phyloP scores from a whole-genome alignment of 2,329 filamentous ascomycete genomes.

The Aspergillus brasiliensis region DNA sequence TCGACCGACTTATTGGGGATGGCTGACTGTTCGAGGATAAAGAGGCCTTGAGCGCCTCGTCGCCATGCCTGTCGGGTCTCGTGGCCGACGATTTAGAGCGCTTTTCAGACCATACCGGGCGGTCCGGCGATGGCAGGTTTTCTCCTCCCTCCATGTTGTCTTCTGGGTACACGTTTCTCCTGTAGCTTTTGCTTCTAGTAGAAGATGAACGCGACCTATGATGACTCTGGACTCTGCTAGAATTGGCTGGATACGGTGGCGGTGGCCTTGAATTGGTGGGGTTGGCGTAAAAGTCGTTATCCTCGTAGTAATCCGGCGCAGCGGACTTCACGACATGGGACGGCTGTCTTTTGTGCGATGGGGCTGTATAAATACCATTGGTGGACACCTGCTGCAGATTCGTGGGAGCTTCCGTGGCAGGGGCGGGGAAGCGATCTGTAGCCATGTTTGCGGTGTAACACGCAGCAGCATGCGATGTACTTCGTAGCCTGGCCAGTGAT shows the following conservation, averaged over 20 bases:
- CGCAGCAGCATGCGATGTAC: not conserved
- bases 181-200: conserved; percentile 22
- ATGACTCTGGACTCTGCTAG: conserved; percentile 19
- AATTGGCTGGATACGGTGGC: conserved; percentile 44
- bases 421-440: conserved; percentile 14
- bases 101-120: conserved; percentile 10
- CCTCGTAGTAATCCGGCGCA: conserved; percentile 14
- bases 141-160: conserved; percentile 14
- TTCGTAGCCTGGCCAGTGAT: not conserved
- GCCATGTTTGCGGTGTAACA: conserved; percentile 19
- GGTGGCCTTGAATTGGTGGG: not conserved
- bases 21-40: conserved; percentile 21
- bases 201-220: conserved; percentile 28
- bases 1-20: conserved; percentile 34
- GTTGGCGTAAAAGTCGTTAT: conserved; percentile 9
- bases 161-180: conserved; percentile 15
- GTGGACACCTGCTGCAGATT: conserved; percentile 12
- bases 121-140: conserved; percentile 13
- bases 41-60: conserved; percentile 11
- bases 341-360: conserved; percentile 24
- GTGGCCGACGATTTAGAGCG: conserved; percentile 6
- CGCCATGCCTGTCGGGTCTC: conserved; percentile 7
- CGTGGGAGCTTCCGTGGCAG: conserved; percentile 14
- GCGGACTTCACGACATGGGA: conserved; percentile 8
- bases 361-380: conserved; percentile 23